Base-by-base conservation (phyloP, 352 stramenopile genomes). In the Blastocystis sp. region DNA sequence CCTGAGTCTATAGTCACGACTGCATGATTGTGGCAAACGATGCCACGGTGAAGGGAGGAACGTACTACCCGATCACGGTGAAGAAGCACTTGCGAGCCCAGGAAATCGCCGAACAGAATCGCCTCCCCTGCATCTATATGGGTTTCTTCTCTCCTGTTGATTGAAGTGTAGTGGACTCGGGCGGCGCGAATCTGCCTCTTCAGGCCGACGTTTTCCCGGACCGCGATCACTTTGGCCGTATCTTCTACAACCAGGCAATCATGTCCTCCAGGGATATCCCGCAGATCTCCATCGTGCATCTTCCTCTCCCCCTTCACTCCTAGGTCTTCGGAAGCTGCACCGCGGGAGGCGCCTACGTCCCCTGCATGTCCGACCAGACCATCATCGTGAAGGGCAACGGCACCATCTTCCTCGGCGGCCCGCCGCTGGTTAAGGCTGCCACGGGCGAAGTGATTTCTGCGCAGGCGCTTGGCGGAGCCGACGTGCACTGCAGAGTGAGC, bases 1-100 rank as follows among this genome's bases (percentile, higher is more conserved):
- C 92, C 3, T 76, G 91, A 14, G 91, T 94, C 43, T 89, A 92
- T 77, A 91, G 95, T 34, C 89, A 95, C 43, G 91, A 97, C 81
- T 97, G 95, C 87, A 97, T 98, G 94, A 95, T 99, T 84, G 90
- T 98, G 41, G 96, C 93, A 53, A 99, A 99, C 90, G 96, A 99
- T 92, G 96, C 96, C 4, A 98, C 96, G 0, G 95, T 98, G 40
- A 98, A 98, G 88, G 96, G 96, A 59, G 96, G 96, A 28, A 98
- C 96, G 0, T 98, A 98, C 90, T 98, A 97, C 90, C 96, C 96
- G 0, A 94, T 99, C 89, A 98, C 96, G 1, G 96, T 98, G 53
- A 98, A 98, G 92, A 98, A 99, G 89, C 93, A 97, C 89, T 69
- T 97, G 28, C 81, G 91, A 28, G 91, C 91, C 43, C 91, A 93